Conservation (phyloP, 2,329 filamentous ascomycete species). For the Pseudopyrenochaeta lycopersici region DNA sequence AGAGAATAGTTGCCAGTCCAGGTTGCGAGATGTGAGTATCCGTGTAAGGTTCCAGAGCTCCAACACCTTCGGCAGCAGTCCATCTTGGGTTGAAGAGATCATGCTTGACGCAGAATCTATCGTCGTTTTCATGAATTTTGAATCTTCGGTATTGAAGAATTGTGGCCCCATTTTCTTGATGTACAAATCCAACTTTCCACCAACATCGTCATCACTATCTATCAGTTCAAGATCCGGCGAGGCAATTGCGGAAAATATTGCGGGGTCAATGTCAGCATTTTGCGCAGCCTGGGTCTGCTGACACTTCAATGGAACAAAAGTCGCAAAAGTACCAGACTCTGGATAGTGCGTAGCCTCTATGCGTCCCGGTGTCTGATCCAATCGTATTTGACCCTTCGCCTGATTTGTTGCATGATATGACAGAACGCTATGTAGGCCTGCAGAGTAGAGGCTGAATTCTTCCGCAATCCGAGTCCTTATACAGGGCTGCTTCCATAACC, state of each 20-base stretch:
- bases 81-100: slow-evolving; percentile 49
- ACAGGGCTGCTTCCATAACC: slow-evolving; percentile 69
- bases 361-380: slow-evolving; percentile 59
- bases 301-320: slow-evolving; percentile 56
- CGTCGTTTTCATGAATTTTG: slow-evolving; percentile 61
- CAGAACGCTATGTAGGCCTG: slow-evolving; percentile 62
- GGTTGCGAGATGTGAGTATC: slow-evolving; percentile 60
- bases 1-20: slow-evolving; percentile 60
- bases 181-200: slow-evolving; percentile 63
- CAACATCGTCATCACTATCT: slow-evolving; percentile 61
- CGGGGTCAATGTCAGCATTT: slow-evolving; percentile 47
- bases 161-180: slow-evolving; percentile 58
- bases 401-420: slow-evolving; percentile 61
- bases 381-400: slow-evolving; percentile 58
- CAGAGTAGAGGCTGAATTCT: slow-evolving; percentile 66
- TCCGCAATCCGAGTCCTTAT: slow-evolving; percentile 67
- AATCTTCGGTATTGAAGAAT: slow-evolving; percentile 60
- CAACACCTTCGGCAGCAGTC: slow-evolving; percentile 60
- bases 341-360: slow-evolving; percentile 64
- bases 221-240: slow-evolving; percentile 56
- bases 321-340: slow-evolving; percentile 57
- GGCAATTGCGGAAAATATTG: slow-evolving; percentile 39
- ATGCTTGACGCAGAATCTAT: slow-evolving; percentile 48
- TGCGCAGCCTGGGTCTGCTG: slow-evolving; percentile 33
- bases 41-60: slow-evolving; percentile 67